Evolutionary conservation across 805 yeast species (phyloP).

Genomic region (Suhomyces faveliae): DNA sequence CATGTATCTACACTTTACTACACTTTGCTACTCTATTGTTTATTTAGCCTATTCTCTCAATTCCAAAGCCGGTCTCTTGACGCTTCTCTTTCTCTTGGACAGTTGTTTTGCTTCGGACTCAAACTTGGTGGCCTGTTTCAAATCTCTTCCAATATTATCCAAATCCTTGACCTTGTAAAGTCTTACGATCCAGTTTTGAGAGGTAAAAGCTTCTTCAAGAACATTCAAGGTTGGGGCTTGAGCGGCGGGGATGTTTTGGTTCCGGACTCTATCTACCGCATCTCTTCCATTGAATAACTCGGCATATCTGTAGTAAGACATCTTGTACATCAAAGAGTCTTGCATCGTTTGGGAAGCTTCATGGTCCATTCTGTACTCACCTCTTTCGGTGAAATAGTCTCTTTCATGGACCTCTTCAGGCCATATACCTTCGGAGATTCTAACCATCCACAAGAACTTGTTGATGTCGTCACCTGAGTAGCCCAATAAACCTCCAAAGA

Average conservation of each 20-base stretch:
- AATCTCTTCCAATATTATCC: constrained; percentile 83
- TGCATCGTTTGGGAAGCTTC: constrained; percentile 83
- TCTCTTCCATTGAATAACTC: constrained; percentile 63
- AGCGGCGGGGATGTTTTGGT: constrained; percentile 62
- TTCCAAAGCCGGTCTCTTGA: constrained; percentile 56
- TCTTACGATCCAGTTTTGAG: constrained; percentile 96
- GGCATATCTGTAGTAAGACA: constrained; percentile 84
- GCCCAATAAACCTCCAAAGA: constrained; percentile 93
- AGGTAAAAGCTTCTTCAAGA: constrained; percentile 90
- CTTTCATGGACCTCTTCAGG: constrained; percentile 95
- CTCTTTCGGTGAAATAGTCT: constrained; percentile 75
- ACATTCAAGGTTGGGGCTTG: constrained; percentile 59
- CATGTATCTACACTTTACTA: no score
- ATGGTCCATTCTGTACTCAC: constrained; percentile 86
- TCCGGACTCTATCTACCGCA: constrained; percentile 83
- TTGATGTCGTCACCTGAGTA: constrained; percentile 95
- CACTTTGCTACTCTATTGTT: neutral
- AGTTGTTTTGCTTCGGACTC: constrained; percentile 37
- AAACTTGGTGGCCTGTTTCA: constrained; percentile 54
- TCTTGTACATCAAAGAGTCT: constrained; percentile 88
- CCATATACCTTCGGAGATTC: constrained; percentile 99
- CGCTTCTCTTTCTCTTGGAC: constrained; percentile 40
- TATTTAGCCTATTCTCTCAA: constrained; percentile 38
- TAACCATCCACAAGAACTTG: constrained; percentile 97
- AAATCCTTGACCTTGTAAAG: constrained; percentile 86